phyloP scores from a whole-genome alignment of 306 rosid genomes.

The Trifolium dubium region DNA sequence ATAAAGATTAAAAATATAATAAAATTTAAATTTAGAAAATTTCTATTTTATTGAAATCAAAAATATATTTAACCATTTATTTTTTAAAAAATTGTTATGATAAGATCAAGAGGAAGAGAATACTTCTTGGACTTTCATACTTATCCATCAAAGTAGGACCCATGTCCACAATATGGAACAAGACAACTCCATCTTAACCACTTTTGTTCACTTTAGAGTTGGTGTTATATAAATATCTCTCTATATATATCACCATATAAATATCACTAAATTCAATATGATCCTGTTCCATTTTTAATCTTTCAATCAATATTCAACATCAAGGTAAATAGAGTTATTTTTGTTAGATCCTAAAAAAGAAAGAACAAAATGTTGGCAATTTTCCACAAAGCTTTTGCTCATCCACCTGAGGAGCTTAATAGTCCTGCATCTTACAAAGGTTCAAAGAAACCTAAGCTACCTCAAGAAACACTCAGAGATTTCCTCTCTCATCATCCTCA shows the following conservation, averaged over 20 bases:
- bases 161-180: slow-evolving; percentile 44
- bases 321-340: background rate
- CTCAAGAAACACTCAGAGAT: slow-evolving; percentile 74
- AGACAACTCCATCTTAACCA: slow-evolving; percentile 29
- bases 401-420: slow-evolving; percentile 94
- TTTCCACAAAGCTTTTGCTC: slow-evolving; percentile 85
- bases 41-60: too few species aligned
- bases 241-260: slow-evolving; percentile 22
- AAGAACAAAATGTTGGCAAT: slow-evolving; percentile 72
- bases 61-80: too few species aligned
- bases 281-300: background rate
- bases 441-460: slow-evolving; percentile 78
- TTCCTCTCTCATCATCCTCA: slow-evolving; percentile 76
- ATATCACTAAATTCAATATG: background rate
- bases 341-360: background rate
- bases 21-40: too few species aligned
- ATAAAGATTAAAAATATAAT: too few species aligned
- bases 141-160: slow-evolving; percentile 54
- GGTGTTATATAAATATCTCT: background rate
- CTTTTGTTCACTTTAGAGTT: slow-evolving; percentile 2
- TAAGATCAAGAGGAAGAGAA: slow-evolving; percentile 43
- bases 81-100: background rate
- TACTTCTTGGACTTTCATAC: slow-evolving; percentile 43
- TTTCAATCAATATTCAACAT: background rate
- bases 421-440: slow-evolving; percentile 87